Conservation (phyloP, 2,329 filamentous ascomycete genomes). For the Lasiodiplodia sp. region DNA sequence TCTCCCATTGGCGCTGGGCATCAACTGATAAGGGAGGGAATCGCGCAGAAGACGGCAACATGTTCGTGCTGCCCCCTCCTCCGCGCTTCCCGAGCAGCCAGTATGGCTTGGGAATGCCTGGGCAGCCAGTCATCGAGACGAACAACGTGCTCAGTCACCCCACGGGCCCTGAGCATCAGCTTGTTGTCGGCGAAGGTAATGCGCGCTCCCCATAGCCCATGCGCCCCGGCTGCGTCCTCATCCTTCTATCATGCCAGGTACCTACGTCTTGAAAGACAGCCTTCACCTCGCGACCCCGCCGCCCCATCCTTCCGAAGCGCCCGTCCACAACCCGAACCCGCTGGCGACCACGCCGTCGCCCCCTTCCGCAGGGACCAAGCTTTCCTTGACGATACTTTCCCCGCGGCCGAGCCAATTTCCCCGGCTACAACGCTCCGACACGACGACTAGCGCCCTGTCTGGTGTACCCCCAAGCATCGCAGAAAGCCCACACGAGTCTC, state of each 20-base stretch:
- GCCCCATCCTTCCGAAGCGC: conserved; percentile 92
- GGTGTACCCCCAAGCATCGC: conserved; percentile 56
- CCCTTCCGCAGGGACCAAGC: conserved; percentile 82
- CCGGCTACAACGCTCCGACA: conserved; percentile 50
- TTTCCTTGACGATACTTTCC: conserved; percentile 79
- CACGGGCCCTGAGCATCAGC: conserved; percentile 82
- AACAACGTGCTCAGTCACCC: conserved; percentile 87
- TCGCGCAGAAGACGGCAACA: conserved; percentile 17
- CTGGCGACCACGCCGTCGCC: conserved; percentile 84
- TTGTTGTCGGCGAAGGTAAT: conserved; percentile 90
- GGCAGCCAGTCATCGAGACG: conserved; percentile 76
- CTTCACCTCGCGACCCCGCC: conserved; percentile 91
- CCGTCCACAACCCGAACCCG: conserved; percentile 86
- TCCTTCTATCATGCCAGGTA: conserved; percentile 64
- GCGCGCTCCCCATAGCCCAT: conserved; percentile 20
- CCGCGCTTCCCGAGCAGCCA: conserved; percentile 72
- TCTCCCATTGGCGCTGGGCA: conserved; percentile 29
- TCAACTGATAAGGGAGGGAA: conserved; percentile 22
- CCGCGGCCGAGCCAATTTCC: conserved; percentile 55
- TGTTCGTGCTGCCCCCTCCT: conserved; percentile 30
- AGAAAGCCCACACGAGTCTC: conserved; percentile 52
- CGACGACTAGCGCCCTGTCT: conserved; percentile 50
- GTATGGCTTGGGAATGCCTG: conserved; percentile 50
- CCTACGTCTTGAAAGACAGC: conserved; percentile 89
- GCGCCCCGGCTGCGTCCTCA: conserved; percentile 30